Percentiles rank a stretch among this genome's conserved stretches.
These are phyloP conservation scores for Pterulicium gracile DNA, from an alignment of 1,284 basidiomycete genomes.

Conservation along the genomic window DNA sequence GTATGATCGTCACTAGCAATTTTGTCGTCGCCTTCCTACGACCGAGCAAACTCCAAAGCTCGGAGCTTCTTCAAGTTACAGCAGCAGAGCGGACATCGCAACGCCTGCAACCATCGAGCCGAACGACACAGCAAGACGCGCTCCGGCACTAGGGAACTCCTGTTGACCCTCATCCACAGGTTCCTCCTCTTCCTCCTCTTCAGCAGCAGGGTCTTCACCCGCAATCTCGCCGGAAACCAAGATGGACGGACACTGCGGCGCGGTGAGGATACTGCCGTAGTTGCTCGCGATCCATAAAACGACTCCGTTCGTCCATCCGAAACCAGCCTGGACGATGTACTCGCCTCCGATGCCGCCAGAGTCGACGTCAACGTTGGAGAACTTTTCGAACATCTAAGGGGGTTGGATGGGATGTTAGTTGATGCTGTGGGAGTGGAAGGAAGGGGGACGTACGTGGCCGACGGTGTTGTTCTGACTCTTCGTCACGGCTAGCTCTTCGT, in stretches of 20 bases:
- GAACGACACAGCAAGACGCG: too few relatives aligned
- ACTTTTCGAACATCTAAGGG: constrained; percentile 84
- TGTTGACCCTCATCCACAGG: too few relatives aligned
- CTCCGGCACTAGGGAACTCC: too few relatives aligned
- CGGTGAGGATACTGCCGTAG: constrained; percentile 55
- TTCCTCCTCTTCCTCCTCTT: too few relatives aligned
- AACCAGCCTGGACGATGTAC: constrained; percentile 75
- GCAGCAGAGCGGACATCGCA: too few relatives aligned
- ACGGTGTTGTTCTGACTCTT: constrained; percentile 53
- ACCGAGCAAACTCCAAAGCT: too few relatives aligned
- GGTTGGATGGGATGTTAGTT: background rate
- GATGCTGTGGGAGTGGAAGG: constrained; percentile 6
- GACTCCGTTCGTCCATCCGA: constrained; percentile 91
- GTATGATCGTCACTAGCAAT: too few relatives aligned
- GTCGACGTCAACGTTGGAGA: constrained; percentile 67
- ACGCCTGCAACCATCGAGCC: too few relatives aligned
- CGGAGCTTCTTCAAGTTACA: too few relatives aligned
- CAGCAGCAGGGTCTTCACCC: constrained; percentile 6
- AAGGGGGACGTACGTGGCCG: constrained; percentile 51
- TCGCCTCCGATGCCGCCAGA: constrained; percentile 81
- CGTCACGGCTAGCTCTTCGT: constrained; percentile 66
- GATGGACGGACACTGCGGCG: constrained; percentile 56
- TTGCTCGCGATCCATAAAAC: constrained; percentile 64
- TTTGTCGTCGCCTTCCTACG: too few relatives aligned
- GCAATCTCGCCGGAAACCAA: constrained; percentile 16